Evolutionary conservation across 2,329 filamentous ascomycete species (phyloP).

Genomic region (Neopestalotiopsis sp.): DNA sequence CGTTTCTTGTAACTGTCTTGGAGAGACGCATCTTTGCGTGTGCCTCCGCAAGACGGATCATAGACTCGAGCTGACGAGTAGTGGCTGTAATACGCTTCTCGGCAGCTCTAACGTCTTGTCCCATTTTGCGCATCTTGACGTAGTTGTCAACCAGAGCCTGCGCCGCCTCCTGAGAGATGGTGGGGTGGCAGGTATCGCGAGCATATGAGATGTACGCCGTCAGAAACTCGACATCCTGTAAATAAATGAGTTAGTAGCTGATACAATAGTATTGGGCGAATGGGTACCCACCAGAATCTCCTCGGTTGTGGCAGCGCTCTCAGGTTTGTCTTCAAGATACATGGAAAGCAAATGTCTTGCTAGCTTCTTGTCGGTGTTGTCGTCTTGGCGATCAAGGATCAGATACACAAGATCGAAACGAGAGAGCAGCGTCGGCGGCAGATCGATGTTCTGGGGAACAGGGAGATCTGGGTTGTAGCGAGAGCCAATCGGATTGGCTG

Average conservation of each 20-base stretch:
- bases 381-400: constrained; percentile 91
- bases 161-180: constrained; percentile 80
- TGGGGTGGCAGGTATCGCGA: constrained; percentile 82
- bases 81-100: constrained; percentile 98
- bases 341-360: constrained; percentile 93
- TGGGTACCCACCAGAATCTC: constrained; percentile 77
- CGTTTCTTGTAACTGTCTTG: constrained; percentile 74
- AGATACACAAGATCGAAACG: constrained; percentile 98
- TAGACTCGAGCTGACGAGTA: constrained; percentile 93
- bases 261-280: background rate
- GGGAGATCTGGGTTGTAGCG: constrained; percentile 96
- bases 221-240: constrained; percentile 87
- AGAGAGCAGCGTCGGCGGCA: constrained; percentile 91
- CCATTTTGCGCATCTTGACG: constrained; percentile 92
- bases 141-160: constrained; percentile 85
- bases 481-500: constrained; percentile 96
- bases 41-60: constrained; percentile 96
- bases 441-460: constrained; percentile 96
- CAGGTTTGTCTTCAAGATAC: constrained; percentile 94
- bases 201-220: constrained; percentile 98
- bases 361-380: constrained; percentile 84
- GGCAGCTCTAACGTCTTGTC: constrained; percentile 82
- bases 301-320: constrained; percentile 74
- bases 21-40: constrained; percentile 97
- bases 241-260: constrained; percentile 31